A percentile compares a stretch with the other conserved stretches of the same genome.
Conservation (phyloP, 257 asterid genomes). For the Ajuga chamaepitys region DNA sequence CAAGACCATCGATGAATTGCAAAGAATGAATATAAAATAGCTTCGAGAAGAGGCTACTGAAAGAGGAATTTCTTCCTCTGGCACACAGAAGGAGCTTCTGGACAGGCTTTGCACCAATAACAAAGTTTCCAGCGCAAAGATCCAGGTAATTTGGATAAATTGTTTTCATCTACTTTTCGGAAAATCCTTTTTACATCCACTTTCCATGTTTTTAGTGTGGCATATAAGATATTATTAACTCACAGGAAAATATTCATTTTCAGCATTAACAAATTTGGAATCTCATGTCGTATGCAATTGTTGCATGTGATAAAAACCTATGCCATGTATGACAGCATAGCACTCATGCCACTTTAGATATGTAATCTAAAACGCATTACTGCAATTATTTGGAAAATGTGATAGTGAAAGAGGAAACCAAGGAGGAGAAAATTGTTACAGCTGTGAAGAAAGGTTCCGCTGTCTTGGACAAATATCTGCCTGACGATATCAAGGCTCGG, state of each 20-base stretch:
- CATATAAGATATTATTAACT: neutral
- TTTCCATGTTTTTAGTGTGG: neutral
- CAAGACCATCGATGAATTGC: constrained; percentile 38
- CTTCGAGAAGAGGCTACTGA: constrained; percentile 52
- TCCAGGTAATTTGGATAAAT: constrained; percentile 28
- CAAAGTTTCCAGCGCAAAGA: constrained; percentile 8
- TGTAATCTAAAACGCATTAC: constrained; percentile 7
- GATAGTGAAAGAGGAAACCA: constrained; percentile 22
- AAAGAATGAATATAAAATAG: constrained; percentile 47
- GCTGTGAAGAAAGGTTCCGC: constrained; percentile 82
- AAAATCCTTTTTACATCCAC: neutral
- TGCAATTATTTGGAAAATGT: constrained; percentile 13
- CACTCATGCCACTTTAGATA: neutral
- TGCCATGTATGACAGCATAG: neutral
- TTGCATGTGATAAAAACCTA: constrained; percentile 1
- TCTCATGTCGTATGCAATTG: neutral
- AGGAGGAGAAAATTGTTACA: constrained; percentile 44
- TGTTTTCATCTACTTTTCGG: neutral
- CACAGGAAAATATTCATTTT: neutral
- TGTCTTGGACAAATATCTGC: constrained; percentile 67
- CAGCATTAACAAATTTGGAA: neutral
- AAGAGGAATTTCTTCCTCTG: constrained; percentile 38
- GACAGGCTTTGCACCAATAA: constrained; percentile 43
- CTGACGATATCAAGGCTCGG: constrained; percentile 63
- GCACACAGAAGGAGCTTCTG: constrained; percentile 64